phyloP scores from a whole-genome alignment of 805 yeast species.

The Blastobotrys muscicola region DNA sequence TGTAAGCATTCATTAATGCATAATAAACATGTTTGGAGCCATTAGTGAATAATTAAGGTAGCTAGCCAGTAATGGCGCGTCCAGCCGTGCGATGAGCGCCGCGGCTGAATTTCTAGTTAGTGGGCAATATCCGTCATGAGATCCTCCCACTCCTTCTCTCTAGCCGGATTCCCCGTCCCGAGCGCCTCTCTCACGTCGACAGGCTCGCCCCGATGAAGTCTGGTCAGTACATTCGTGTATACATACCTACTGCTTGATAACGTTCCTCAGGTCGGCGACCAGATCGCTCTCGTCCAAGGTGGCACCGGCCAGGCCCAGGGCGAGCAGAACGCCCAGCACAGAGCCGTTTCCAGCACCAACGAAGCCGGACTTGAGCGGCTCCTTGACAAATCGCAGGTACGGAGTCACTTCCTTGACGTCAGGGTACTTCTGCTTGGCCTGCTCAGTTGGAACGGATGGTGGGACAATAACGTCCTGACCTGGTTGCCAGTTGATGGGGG shows the following conservation, averaged over 20 bases:
- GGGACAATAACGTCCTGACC: slow-evolving; percentile 92
- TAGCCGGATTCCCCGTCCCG: slow-evolving; percentile 11
- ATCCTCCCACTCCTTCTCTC: slow-evolving; percentile 11
- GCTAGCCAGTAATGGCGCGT: too few relatives aligned
- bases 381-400: slow-evolving; percentile 64
- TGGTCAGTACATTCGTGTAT: not conserved
- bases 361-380: slow-evolving; percentile 10
- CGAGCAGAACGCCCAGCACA: slow-evolving; percentile 4
- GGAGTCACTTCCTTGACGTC: slow-evolving; percentile 82
- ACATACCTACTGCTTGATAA: slow-evolving; percentile 9
- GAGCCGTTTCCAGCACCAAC: not conserved
- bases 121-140: slow-evolving; percentile 8
- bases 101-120: not conserved
- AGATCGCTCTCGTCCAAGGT: slow-evolving; percentile 4
- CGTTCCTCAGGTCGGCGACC: slow-evolving; percentile 7
- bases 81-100: too few relatives aligned
- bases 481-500: slow-evolving; percentile 85
- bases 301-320: slow-evolving; percentile 3
- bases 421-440: slow-evolving; percentile 61
- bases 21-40: not conserved
- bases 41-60: too few relatives aligned
- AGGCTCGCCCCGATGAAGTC: slow-evolving; percentile 8
- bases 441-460: slow-evolving; percentile 72
- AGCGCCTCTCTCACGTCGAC: slow-evolving; percentile 19
- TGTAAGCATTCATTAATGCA: not conserved